These are phyloP conservation scores for Microcyclospora pomicola DNA, from an alignment of 2,329 filamentous ascomycete genomes.

Conservation along the genomic window DNA sequence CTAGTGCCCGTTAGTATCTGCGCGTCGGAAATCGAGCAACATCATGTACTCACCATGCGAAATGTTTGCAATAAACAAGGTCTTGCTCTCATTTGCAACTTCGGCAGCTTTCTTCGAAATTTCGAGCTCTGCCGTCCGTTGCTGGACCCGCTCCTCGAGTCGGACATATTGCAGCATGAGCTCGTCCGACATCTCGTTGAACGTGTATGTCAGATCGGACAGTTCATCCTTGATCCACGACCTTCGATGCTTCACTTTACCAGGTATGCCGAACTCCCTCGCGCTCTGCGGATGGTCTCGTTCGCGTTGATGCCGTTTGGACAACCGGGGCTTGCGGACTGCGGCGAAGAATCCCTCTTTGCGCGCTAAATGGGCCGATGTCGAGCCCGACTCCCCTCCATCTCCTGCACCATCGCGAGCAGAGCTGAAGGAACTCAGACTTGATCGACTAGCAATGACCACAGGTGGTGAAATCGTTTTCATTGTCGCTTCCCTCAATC, in stretches of 20 bases:
- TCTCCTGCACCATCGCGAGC: conserved; percentile 18
- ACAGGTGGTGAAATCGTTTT: conserved; percentile 56
- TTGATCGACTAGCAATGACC: conserved; percentile 30
- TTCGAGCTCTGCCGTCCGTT: conserved; percentile 72
- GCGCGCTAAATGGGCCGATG: conserved; percentile 34
- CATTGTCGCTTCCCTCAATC: conserved; percentile 60
- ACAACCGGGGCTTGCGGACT: conserved; percentile 20
- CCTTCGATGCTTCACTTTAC: conserved; percentile 61
- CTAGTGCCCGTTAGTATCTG: conserved; percentile 30
- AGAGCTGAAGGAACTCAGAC: conserved; percentile 21
- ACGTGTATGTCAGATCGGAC: conserved; percentile 70
- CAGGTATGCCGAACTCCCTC: conserved; percentile 67
- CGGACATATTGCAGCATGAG: conserved; percentile 72
- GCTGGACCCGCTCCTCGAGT: conserved; percentile 70
- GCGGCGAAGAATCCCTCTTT: conserved; percentile 32
- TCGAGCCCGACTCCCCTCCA: conserved; percentile 2
- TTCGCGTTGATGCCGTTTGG: conserved; percentile 4
- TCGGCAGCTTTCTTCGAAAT: conserved; percentile 85
- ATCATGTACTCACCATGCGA: conserved; percentile 23
- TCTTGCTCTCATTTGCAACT: conserved; percentile 94
- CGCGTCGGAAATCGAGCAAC: neutral
- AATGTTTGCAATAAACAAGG: conserved; percentile 93
- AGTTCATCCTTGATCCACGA: conserved; percentile 70
- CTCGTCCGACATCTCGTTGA: conserved; percentile 91
- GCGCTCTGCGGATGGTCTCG: conserved; percentile 26